phyloP scores from a whole-genome alignment of 2,329 filamentous ascomycete species.

The Fusarium redolens region DNA sequence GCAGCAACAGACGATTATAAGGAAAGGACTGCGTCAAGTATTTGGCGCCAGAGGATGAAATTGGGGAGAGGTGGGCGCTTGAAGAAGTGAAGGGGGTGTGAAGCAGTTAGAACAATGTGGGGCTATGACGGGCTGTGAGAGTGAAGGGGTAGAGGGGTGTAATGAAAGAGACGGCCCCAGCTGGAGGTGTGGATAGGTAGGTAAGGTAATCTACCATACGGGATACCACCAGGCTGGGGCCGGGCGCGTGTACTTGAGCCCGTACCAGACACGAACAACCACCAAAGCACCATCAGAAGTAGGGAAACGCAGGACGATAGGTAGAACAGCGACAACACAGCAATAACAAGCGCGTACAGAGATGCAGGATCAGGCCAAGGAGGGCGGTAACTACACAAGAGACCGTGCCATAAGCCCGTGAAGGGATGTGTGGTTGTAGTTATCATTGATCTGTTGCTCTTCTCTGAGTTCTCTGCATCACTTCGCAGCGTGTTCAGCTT shows the following conservation, averaged over 20 bases:
- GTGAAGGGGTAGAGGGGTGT: constrained; percentile 39
- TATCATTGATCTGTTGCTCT: neutral
- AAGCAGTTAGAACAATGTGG: constrained; percentile 38
- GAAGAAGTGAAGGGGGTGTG: constrained; percentile 43
- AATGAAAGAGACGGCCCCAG: constrained; percentile 23
- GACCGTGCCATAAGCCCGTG: constrained; percentile 20
- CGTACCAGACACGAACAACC: constrained; percentile 27
- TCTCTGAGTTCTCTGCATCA: neutral
- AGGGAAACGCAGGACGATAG: constrained; percentile 11
- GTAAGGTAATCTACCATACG: constrained; percentile 15
- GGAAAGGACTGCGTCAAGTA: constrained; percentile 43
- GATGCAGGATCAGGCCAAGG: constrained; percentile 27
- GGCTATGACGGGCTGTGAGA: constrained; percentile 35
- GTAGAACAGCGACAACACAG: constrained; percentile 12
- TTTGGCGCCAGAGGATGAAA: constrained; percentile 45
- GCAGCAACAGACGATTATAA: constrained; percentile 46
- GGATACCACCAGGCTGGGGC: constrained; percentile 38
- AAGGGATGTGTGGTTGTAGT: constrained; percentile 26
- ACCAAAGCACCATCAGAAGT: constrained; percentile 26
- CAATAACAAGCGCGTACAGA: constrained; percentile 33
- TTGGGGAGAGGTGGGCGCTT: constrained; percentile 42
- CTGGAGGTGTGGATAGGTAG: constrained; percentile 30
- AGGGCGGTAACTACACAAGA: constrained; percentile 37
- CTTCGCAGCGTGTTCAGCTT: constrained; percentile 9
- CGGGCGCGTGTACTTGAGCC: constrained; percentile 42